Evolutionary conservation across 2,329 filamentous ascomycete genomes (phyloP).

Genomic region (Ophiostoma angusticollis): DNA sequence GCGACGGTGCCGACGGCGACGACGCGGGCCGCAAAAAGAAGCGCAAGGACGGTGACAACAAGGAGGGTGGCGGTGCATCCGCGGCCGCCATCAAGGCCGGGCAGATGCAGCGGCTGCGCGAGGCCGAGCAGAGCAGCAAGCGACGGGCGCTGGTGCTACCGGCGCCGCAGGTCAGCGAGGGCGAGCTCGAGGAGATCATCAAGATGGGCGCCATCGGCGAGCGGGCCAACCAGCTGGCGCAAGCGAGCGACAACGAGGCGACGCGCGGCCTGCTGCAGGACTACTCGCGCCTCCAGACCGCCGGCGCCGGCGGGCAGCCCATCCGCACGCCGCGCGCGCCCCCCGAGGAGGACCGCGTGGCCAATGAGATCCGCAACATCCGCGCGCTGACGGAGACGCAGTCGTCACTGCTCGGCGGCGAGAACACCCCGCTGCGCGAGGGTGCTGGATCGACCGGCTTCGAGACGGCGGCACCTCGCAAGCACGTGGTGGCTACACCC

Average conservation of each 20-base stretch:
- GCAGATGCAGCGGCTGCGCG: slow-evolving; percentile 85
- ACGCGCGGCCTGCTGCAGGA: slow-evolving; percentile 78
- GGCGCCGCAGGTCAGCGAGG: slow-evolving; percentile 80
- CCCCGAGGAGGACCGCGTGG: slow-evolving; percentile 86
- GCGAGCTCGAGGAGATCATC: slow-evolving; percentile 91
- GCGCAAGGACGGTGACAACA: slow-evolving; percentile 77
- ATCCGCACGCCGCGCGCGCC: slow-evolving; percentile 87
- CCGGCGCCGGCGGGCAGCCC: slow-evolving; percentile 41
- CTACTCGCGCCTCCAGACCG: slow-evolving; percentile 69
- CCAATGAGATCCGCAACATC: slow-evolving; percentile 93
- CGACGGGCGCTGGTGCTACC: slow-evolving; percentile 72
- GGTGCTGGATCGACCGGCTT: slow-evolving; percentile 76
- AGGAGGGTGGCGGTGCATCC: slow-evolving; percentile 62
- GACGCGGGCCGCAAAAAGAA: slow-evolving; percentile 39
- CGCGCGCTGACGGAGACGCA: slow-evolving; percentile 84
- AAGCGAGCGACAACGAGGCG: slow-evolving; percentile 68
- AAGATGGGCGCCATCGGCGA: slow-evolving; percentile 97
- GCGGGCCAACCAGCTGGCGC: slow-evolving; percentile 62
- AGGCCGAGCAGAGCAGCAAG: slow-evolving; percentile 95
- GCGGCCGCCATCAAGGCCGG: slow-evolving; percentile 82
- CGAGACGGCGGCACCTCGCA: slow-evolving; percentile 68
- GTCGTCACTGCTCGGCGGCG: slow-evolving; percentile 82
- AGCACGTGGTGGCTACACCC: slow-evolving; percentile 74
- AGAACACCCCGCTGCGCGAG: slow-evolving; percentile 81
- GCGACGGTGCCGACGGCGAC: slow-evolving; percentile 65